Evolutionary conservation across 140 eudicot genomes (phyloP).

Genomic region (Stevia rebaudiana): DNA sequence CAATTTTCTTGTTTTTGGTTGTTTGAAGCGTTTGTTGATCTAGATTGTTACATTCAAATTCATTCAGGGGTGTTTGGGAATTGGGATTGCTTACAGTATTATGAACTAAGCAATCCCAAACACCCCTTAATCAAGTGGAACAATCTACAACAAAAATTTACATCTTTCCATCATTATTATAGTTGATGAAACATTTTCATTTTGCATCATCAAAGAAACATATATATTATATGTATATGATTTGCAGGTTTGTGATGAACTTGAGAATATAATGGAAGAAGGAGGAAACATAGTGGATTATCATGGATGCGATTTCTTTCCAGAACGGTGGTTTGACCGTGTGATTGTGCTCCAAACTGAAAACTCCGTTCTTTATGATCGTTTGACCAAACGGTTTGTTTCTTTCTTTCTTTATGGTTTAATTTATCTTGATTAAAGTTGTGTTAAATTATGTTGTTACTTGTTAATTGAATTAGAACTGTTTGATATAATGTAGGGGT

Average conservation of each 20-base stretch:
- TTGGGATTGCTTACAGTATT: background rate
- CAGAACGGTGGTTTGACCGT: constrained; percentile 93
- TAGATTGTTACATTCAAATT: background rate
- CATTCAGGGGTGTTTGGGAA: background rate
- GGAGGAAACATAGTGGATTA: constrained; percentile 70
- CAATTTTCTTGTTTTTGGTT: background rate
- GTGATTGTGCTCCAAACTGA: constrained; percentile 86
- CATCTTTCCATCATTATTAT: background rate
- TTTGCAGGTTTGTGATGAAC: constrained; percentile 69
- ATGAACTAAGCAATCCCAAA: background rate
- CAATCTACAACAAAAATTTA: background rate
- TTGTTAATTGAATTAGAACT: background rate
- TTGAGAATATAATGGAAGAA: constrained; percentile 61
- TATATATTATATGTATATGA: background rate
- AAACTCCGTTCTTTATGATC: constrained; percentile 67
- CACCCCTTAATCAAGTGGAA: background rate
- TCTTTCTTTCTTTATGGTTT: background rate
- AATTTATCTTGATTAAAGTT: background rate
- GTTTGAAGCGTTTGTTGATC: background rate
- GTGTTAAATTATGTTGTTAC: background rate
- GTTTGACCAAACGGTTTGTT: constrained; percentile 62
- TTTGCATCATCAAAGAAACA: background rate
- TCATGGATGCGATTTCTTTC: constrained; percentile 80
- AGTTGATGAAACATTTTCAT: background rate
- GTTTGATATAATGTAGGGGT: constrained; percentile 48